Evolutionary conservation across 805 yeast species (phyloP).

Genomic region (Suhomyces xylopsoci): DNA sequence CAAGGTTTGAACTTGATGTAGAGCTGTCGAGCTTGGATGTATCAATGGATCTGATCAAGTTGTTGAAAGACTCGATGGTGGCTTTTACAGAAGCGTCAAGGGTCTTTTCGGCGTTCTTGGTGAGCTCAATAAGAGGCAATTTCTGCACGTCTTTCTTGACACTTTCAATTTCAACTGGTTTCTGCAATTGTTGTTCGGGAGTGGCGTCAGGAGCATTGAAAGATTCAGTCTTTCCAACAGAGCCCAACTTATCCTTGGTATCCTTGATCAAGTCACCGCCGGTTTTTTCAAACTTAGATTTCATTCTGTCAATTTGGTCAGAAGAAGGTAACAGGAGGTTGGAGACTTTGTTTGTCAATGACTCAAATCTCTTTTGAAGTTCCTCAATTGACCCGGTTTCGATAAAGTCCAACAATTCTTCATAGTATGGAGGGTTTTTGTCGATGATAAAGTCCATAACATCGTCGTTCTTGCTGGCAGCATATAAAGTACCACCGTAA

Average conservation of each 20-base stretch:
- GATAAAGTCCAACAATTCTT: constrained; percentile 36
- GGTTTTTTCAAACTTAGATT: constrained; percentile 29
- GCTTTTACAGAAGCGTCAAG: constrained; percentile 33
- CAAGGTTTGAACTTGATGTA: constrained; percentile 25
- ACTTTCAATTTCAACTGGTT: constrained; percentile 36
- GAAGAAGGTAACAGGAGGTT: constrained; percentile 29
- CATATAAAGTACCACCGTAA: constrained; percentile 39
- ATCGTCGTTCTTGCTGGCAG: constrained; percentile 41
- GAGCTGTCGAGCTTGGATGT: constrained; percentile 22
- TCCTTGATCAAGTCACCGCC: constrained; percentile 35
- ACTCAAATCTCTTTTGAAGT: constrained; percentile 17
- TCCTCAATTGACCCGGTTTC: constrained; percentile 37
- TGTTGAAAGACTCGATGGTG: constrained; percentile 39
- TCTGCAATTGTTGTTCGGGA: constrained; percentile 43
- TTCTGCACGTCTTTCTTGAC: constrained; percentile 26
- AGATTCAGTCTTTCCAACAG: neutral
- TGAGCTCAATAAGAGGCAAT: constrained; percentile 33
- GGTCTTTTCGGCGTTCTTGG: constrained; percentile 15
- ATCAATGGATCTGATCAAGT: constrained; percentile 35
- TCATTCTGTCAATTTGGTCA: constrained; percentile 30
- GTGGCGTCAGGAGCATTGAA: constrained; percentile 15
- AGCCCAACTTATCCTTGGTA: constrained; percentile 31
- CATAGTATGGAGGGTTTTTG: constrained; percentile 41
- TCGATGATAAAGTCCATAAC: constrained; percentile 45
- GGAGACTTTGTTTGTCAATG: constrained; percentile 15